Percentiles rank a stretch among this genome's conserved stretches.
Conservation (phyloP, 352 stramenopile species). For the Pythium guiyangense region DNA sequence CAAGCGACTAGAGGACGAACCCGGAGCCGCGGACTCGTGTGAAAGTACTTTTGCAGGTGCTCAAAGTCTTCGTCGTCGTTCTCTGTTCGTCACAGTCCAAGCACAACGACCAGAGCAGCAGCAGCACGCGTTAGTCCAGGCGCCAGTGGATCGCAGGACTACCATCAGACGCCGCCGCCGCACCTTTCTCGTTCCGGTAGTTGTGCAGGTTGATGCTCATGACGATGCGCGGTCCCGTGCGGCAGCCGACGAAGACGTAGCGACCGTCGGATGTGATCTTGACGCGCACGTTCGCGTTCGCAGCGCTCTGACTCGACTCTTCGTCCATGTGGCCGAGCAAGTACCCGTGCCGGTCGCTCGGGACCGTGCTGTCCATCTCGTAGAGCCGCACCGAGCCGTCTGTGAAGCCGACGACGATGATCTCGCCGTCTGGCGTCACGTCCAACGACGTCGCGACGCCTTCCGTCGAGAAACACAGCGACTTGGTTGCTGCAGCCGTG, state of each 20-base stretch:
- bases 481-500: constrained; percentile 47
- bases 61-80: constrained; percentile 76
- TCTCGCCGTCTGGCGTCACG: constrained; percentile 72
- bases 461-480: constrained; percentile 79
- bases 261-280: constrained; percentile 76
- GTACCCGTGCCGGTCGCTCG: constrained; percentile 77
- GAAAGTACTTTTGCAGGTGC: constrained; percentile 76
- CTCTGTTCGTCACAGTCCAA: constrained; percentile 25
- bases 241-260: constrained; percentile 81
- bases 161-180: no score
- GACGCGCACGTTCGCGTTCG: constrained; percentile 51
- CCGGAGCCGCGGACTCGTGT: constrained; percentile 46
- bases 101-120: neutral
- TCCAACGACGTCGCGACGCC: constrained; percentile 69
- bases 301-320: constrained; percentile 47
- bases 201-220: constrained; percentile 83
- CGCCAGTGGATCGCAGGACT: no score
- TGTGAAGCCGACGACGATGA: constrained; percentile 76
- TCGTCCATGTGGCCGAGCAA: constrained; percentile 79
- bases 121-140: neutral
- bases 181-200: constrained; percentile 82
- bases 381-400: constrained; percentile 77
- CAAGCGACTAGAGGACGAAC: constrained; percentile 24
- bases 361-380: constrained; percentile 82
- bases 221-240: constrained; percentile 54